Base-by-base conservation (phyloP, 2,329 filamentous ascomycete genomes). In the Epicoccum nigrum region DNA sequence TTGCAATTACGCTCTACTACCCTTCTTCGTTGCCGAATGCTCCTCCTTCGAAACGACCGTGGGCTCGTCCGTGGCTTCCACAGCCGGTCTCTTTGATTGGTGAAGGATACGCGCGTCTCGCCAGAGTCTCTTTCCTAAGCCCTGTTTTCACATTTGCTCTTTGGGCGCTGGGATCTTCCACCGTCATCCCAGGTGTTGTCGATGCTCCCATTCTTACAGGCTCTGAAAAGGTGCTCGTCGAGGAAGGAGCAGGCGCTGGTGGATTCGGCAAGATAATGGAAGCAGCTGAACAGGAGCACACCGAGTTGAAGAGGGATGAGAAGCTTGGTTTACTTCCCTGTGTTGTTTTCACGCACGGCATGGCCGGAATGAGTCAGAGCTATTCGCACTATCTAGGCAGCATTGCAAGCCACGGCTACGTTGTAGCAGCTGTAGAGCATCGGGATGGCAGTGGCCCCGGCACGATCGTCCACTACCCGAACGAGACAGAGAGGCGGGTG, bases 341-440 rank as follows among this genome's bases (percentile, higher is more conserved):
- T 35, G 70, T 79, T 11, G 70, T 79, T 5, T 78, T 79, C 54
- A 76, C 73, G 3, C 77, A 79, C 56, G 77, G 77, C 5, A 77
- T 77, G 74, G 76, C 76, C 4, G 73, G 74, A 3, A 72, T 73
- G 60, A 70, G 74, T 27, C 78, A 76, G 37, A 72, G 69, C 56
- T 79, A 79, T 58, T 75, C 76, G 15, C 74, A 78, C 41, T 78
- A 75, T 52, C 71, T 76, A 13, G 76, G 74, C 11, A 76, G 77
- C 48, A 70, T 79, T 23, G 77, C 77, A 11, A 77, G 75, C 34
- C 68, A 77, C 38, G 77, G 77, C 7, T 74, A 73, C 35, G 62
- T 79, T 9, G 76, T 79, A 6, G 76, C 75, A 13, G 76, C 77
- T 2, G 69, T 79, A 13, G 77, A 79, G 59, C 77, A 79, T 51